These are phyloP conservation scores for Lactarius hatsudake DNA, from an alignment of 768 basidiomycete species.

Conservation along the genomic window DNA sequence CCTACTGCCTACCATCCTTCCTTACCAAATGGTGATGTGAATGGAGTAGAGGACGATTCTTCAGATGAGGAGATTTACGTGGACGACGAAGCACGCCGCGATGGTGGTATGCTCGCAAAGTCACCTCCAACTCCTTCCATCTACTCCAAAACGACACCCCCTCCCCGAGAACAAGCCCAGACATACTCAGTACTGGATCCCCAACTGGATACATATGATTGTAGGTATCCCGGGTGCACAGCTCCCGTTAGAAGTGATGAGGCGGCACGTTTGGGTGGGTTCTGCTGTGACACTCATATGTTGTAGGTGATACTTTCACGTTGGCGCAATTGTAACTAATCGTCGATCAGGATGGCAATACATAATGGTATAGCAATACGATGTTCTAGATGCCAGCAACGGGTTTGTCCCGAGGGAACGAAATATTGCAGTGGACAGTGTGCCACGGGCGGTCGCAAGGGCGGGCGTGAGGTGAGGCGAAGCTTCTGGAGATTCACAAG, in stretches of 20 bases:
- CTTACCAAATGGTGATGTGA: not conserved
- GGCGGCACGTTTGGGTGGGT: conserved; percentile 1
- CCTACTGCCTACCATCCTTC: no score
- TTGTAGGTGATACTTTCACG: not conserved
- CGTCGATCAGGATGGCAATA: not conserved
- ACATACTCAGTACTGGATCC: no score
- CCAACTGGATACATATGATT: not conserved
- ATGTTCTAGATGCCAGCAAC: not conserved
- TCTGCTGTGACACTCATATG: conserved; percentile 3
- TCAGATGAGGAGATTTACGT: not conserved
- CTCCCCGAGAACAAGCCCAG: not conserved
- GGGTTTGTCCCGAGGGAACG: not conserved
- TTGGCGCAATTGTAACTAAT: not conserved
- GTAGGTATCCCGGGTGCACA: not conserved
- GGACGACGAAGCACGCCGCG: not conserved
- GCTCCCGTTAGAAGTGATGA: not conserved
- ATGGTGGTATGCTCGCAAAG: not conserved
- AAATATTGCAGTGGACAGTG: not conserved
- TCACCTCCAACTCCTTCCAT: no score
- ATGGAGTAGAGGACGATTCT: not conserved
- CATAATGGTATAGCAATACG: not conserved
- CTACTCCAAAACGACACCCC: not conserved
- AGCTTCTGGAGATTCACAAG: not conserved
- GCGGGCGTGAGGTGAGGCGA: not conserved
- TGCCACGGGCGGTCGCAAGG: not conserved